Evolutionary conservation across 2,329 filamentous ascomycete species (phyloP).

Genomic region (Diaporthe caulivora): DNA sequence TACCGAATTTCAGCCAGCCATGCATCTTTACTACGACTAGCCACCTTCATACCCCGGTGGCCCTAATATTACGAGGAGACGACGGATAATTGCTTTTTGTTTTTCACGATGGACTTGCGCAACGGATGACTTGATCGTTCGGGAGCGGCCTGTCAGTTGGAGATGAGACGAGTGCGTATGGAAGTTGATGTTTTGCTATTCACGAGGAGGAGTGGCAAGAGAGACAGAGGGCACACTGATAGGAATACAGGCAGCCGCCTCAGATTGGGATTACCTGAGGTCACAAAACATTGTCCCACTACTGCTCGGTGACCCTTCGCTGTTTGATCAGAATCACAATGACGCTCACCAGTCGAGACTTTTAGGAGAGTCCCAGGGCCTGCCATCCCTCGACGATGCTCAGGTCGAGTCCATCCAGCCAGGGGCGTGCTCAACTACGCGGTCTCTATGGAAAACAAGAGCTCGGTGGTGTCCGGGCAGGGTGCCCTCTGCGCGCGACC

Average conservation of each 20-base stretch:
- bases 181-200: constrained; percentile 13
- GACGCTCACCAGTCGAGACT: not conserved
- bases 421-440: not conserved
- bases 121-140: constrained; percentile 31
- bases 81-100: constrained; percentile 38
- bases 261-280: constrained; percentile 10
- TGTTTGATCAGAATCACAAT: not conserved
- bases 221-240: constrained; percentile 17
- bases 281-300: not conserved
- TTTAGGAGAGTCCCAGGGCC: not conserved
- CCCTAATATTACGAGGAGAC: constrained; percentile 40
- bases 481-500: not conserved
- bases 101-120: constrained; percentile 35
- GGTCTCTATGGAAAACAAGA: not conserved
- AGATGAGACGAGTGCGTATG: constrained; percentile 13
- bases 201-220: not conserved
- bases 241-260: constrained; percentile 34
- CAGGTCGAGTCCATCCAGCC: not conserved
- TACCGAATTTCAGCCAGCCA: constrained; percentile 39
- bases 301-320: not conserved
- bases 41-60: constrained; percentile 36
- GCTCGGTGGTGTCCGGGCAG: too few relatives aligned
- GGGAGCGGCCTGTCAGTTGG: constrained; percentile 29
- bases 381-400: not conserved
- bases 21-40: constrained; percentile 37